phyloP scores from a whole-genome alignment of 345 rosid genomes.

The Excoecaria agallocha region DNA sequence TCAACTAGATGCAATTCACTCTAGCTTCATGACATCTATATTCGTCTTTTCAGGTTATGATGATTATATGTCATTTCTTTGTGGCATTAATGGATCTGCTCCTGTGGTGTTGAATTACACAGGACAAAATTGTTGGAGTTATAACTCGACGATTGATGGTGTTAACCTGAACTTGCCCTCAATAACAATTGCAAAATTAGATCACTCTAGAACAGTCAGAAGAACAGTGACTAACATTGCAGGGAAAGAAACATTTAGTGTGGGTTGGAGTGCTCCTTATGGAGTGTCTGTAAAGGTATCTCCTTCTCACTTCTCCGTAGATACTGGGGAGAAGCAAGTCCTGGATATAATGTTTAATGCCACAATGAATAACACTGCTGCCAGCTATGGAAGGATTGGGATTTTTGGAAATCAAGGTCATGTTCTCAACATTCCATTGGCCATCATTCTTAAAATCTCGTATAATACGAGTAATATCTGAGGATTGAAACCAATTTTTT shows the following conservation, averaged over 20 bases:
- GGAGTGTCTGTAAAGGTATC: constrained; percentile 62
- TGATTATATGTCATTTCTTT: constrained; percentile 82
- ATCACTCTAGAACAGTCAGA: constrained; percentile 45
- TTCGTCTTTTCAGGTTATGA: constrained; percentile 48
- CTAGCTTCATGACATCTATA: not conserved
- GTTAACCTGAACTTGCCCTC: constrained; percentile 88
- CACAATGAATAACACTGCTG: constrained; percentile 42
- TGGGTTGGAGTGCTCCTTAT: constrained; percentile 72
- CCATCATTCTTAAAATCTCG: constrained; percentile 39
- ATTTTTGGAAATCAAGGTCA: constrained; percentile 73
- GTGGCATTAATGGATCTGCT: constrained; percentile 77
- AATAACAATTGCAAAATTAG: constrained; percentile 61
- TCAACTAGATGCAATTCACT: too few species aligned
- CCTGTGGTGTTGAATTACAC: constrained; percentile 79
- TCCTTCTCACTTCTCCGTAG: constrained; percentile 62
- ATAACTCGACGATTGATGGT: constrained; percentile 39
- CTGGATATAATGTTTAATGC: constrained; percentile 50
- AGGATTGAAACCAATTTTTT: constrained; percentile 27
- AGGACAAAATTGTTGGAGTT: constrained; percentile 51
- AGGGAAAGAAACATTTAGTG: constrained; percentile 57
- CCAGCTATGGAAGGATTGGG: constrained; percentile 72
- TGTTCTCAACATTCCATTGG: constrained; percentile 59
- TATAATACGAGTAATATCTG: constrained; percentile 19
- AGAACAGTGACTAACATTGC: constrained; percentile 63
- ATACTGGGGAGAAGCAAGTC: constrained; percentile 53